Conservation (phyloP, 2,329 filamentous ascomycete species). For the Dactylellina leptospora region DNA sequence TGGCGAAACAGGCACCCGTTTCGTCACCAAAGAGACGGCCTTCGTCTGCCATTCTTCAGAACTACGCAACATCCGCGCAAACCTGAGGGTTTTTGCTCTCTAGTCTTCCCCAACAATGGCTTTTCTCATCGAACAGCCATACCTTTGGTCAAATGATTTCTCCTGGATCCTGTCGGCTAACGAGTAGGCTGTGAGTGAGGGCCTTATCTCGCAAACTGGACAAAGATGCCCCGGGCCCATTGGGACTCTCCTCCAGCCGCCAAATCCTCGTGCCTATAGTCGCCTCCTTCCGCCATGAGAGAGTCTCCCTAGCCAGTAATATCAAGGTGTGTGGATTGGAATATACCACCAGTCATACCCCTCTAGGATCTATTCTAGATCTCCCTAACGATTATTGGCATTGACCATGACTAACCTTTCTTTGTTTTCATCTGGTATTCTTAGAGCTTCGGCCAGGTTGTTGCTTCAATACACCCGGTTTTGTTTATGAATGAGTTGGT, state of each 20-base stretch:
- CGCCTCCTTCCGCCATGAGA: slow-evolving; percentile 12
- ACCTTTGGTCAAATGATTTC: slow-evolving; percentile 50
- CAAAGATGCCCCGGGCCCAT: slow-evolving; percentile 37
- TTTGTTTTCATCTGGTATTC: slow-evolving; percentile 36
- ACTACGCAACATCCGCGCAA: slow-evolving; percentile 49
- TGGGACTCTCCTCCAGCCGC: slow-evolving; percentile 41
- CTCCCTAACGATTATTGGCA: slow-evolving; percentile 36
- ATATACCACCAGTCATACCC: slow-evolving; percentile 48
- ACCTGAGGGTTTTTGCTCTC: slow-evolving; percentile 44
- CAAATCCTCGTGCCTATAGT: slow-evolving; percentile 17
- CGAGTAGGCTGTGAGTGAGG: slow-evolving; percentile 44
- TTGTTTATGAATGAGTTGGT: slow-evolving; percentile 1
- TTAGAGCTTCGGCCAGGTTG: slow-evolving; percentile 18
- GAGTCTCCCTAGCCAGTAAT: slow-evolving; percentile 38
- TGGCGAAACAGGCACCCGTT: slow-evolving; percentile 49
- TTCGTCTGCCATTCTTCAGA: slow-evolving; percentile 29
- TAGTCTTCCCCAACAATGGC: slow-evolving; percentile 32
- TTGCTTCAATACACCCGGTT: slow-evolving; percentile 16
- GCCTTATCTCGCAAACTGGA: slow-evolving; percentile 41
- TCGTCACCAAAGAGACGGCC: slow-evolving; percentile 43
- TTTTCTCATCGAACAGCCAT: slow-evolving; percentile 14
- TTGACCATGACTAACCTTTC: slow-evolving; percentile 48
- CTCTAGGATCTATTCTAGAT: slow-evolving; percentile 47
- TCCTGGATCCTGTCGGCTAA: slow-evolving; percentile 54
- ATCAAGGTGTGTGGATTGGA: slow-evolving; percentile 33